Conservation (phyloP, 345 rosid species). For the Durio zibethinus region DNA sequence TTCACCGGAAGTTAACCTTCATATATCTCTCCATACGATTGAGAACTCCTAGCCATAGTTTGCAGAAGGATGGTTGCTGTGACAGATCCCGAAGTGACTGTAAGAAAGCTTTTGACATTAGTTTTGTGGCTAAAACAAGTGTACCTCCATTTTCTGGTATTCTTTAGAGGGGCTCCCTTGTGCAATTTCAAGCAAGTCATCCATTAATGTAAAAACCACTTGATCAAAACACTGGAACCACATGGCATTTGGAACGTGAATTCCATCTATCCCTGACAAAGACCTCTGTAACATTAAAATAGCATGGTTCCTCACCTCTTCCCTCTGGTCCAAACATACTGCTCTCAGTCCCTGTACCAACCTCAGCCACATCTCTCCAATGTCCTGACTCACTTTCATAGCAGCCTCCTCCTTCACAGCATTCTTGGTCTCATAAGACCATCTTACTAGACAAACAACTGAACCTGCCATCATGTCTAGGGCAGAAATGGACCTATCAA, state of each 20-base stretch:
- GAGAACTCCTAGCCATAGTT: slow-evolving; percentile 66
- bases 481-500: slow-evolving; percentile 50
- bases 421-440: slow-evolving; percentile 57
- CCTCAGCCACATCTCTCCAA: slow-evolving; percentile 78
- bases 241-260: slow-evolving; percentile 39
- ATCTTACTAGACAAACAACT: slow-evolving; percentile 58
- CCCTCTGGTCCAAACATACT: slow-evolving; percentile 61
- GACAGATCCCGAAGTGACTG: slow-evolving; percentile 54
- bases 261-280: slow-evolving; percentile 48
- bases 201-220: slow-evolving; percentile 52
- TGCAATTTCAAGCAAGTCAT: slow-evolving; percentile 45
- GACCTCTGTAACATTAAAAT: slow-evolving; percentile 47
- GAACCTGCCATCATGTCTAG: slow-evolving; percentile 66
- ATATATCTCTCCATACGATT: slow-evolving; percentile 54
- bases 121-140: slow-evolving; percentile 54
- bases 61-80: slow-evolving; percentile 57
- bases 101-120: slow-evolving; percentile 56
- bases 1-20: slow-evolving; percentile 59
- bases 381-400: slow-evolving; percentile 45
- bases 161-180: slow-evolving; percentile 40
- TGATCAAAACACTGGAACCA: slow-evolving; percentile 74
- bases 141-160: slow-evolving; percentile 53
- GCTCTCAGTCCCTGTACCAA: slow-evolving; percentile 55
- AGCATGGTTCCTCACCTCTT: slow-evolving; percentile 70
- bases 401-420: slow-evolving; percentile 49